These are phyloP conservation scores for Fusarium nygamai DNA, from an alignment of 2,329 filamentous ascomycete genomes.

Conservation along the genomic window DNA sequence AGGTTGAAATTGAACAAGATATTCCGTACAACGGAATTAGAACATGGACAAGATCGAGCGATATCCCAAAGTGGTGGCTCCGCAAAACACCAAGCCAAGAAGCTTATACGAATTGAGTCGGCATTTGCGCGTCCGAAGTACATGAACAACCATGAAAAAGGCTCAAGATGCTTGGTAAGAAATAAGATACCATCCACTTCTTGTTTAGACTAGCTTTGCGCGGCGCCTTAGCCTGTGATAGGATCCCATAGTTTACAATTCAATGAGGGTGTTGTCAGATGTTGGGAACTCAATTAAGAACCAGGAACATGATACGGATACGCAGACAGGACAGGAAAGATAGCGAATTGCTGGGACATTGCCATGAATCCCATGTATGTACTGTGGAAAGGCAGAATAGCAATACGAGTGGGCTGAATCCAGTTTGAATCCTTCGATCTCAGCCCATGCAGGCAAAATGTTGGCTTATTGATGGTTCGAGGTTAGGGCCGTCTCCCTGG, in stretches of 20 bases:
- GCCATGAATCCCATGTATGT: conserved; percentile 2
- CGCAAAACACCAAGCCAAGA: conserved; percentile 23
- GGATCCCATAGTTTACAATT: neutral
- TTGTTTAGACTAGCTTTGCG: conserved; percentile 11
- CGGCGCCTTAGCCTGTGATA: conserved; percentile 9
- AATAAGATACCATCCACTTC: conserved; percentile 18
- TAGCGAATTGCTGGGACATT: neutral
- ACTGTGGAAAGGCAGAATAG: conserved; percentile 8
- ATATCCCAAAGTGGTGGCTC: conserved; percentile 21
- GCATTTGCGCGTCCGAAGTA: conserved; percentile 13
- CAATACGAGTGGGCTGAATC: conserved; percentile 16
- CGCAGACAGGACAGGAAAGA: neutral
- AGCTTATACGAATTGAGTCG: conserved; percentile 4
- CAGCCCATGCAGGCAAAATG: conserved; percentile 8
- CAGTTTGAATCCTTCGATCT: conserved; percentile 15
- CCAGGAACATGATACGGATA: conserved; percentile 18
- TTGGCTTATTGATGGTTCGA: conserved; percentile 10
- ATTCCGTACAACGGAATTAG: conserved; percentile 29
- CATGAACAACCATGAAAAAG: conserved; percentile 6
- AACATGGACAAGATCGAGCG: conserved; percentile 10
- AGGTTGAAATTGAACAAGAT: neutral
- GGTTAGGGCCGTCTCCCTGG: conserved; percentile 13
- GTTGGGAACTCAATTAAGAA: neutral
- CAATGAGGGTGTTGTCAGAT: neutral
- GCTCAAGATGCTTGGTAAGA: conserved; percentile 4